A percentile compares a stretch with the other conserved stretches of the same genome.
These are phyloP conservation scores for Trichoderma lentiforme DNA, from an alignment of 2,329 filamentous ascomycete genomes.

Conservation along the genomic window DNA sequence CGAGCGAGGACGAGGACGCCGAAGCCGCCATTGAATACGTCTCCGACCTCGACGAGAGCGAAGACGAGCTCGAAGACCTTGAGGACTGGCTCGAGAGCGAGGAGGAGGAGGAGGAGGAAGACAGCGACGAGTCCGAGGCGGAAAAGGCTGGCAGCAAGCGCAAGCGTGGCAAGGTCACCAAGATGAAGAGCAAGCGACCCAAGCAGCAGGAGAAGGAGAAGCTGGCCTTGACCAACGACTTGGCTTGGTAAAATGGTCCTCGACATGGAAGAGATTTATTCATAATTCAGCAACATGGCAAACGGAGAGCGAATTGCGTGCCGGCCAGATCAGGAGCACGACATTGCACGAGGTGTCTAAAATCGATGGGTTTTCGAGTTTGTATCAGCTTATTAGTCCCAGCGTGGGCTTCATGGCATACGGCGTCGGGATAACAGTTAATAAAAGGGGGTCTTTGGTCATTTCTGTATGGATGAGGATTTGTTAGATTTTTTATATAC, in stretches of 20 bases:
- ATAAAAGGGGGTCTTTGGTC: not conserved
- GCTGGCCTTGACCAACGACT: constrained; percentile 41
- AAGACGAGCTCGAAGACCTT: constrained; percentile 74
- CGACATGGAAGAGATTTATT: not conserved
- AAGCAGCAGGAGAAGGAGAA: constrained; percentile 62
- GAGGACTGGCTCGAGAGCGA: constrained; percentile 90
- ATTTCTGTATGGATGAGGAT: not conserved
- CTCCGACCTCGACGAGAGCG: constrained; percentile 81
- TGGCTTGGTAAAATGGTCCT: constrained; percentile 36
- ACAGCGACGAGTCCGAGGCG: constrained; percentile 55
- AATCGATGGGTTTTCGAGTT: constrained; percentile 3
- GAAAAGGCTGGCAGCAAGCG: constrained; percentile 55
- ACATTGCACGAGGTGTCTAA: not conserved
- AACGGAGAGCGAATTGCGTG: not conserved
- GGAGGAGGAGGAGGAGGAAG: constrained; percentile 55
- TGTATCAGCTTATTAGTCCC: constrained; percentile 7
- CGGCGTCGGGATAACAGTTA: constrained; percentile 14
- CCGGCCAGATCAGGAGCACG: not conserved
- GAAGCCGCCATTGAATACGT: constrained; percentile 87
- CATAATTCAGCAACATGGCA: not conserved
- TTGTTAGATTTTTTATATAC: not conserved
- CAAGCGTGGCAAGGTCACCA: constrained; percentile 48
- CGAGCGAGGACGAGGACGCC: constrained; percentile 66
- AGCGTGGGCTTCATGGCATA: constrained; percentile 4
- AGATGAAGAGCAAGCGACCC: constrained; percentile 44